These are phyloP conservation scores for Barnettozyma hawaiiensis DNA, from an alignment of 1,139 yeast species.

Conservation along the genomic window DNA sequence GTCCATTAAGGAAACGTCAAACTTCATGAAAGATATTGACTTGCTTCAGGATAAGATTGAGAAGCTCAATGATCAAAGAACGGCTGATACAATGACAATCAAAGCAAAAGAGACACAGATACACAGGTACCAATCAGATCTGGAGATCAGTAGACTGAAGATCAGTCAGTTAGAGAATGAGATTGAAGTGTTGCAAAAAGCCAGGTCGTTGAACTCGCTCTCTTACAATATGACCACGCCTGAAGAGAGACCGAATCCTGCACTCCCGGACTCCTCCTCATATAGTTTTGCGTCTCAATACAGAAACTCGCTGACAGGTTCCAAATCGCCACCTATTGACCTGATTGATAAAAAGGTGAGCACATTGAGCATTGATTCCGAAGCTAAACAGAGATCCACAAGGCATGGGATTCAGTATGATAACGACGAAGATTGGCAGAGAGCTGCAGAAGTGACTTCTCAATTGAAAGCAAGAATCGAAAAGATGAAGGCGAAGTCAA, in stretches of 20 bases:
- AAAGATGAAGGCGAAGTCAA: constrained; percentile 72
- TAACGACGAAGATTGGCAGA: constrained; percentile 72
- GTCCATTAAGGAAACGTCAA: constrained; percentile 38
- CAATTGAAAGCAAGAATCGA: constrained; percentile 84
- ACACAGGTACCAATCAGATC: constrained; percentile 51
- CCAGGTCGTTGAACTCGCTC: constrained; percentile 11
- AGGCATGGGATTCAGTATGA: constrained; percentile 26
- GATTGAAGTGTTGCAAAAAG: constrained; percentile 38
- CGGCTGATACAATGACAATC: constrained; percentile 44
- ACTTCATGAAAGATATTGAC: constrained; percentile 40
- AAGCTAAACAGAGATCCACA: constrained; percentile 15
- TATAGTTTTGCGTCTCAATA: constrained; percentile 6
- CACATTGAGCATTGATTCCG: constrained; percentile 20
- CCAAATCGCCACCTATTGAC: constrained; percentile 16
- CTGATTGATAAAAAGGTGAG: constrained; percentile 22
- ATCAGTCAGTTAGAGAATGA: constrained; percentile 49
- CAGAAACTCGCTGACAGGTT: constrained; percentile 2
- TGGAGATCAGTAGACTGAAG: constrained; percentile 47
- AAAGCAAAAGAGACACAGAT: constrained; percentile 67
- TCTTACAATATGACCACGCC: background rate
- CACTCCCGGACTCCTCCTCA: constrained; percentile 24
- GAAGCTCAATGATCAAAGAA: constrained; percentile 42
- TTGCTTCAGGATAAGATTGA: constrained; percentile 28
- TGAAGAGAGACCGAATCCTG: constrained; percentile 6
- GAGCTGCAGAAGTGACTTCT: constrained; percentile 86